phyloP scores from a whole-genome alignment of 2,329 filamentous ascomycete species.

The Fusarium sp. region DNA sequence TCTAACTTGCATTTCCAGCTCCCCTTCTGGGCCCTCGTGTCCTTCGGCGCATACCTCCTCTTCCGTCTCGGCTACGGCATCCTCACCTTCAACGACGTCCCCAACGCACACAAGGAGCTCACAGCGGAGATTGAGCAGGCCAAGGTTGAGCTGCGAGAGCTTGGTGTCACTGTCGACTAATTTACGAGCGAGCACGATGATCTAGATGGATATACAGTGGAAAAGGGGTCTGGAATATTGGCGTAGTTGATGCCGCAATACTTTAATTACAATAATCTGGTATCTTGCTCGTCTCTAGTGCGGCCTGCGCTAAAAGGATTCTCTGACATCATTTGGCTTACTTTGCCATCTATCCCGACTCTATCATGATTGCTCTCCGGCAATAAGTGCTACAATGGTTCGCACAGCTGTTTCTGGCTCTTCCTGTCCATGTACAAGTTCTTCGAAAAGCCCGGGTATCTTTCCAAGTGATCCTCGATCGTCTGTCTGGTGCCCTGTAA shows the following conservation, averaged over 20 bases:
- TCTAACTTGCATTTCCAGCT: constrained; percentile 66
- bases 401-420: constrained; percentile 69
- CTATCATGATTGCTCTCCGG: constrained; percentile 55
- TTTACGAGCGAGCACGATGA: constrained; percentile 4
- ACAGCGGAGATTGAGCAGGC: constrained; percentile 86
- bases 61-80: constrained; percentile 93
- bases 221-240: constrained; percentile 12
- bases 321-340: not conserved
- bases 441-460: constrained; percentile 72
- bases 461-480: constrained; percentile 66
- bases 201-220: constrained; percentile 43
- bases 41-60: constrained; percentile 92
- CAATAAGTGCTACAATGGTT: constrained; percentile 71
- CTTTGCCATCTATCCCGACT: constrained; percentile 11
- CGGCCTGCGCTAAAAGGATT: constrained; percentile 27
- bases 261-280: constrained; percentile 38
- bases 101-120: constrained; percentile 88
- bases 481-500: constrained; percentile 71
- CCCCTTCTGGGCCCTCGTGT: constrained; percentile 91
- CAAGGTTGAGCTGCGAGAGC: constrained; percentile 77
- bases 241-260: constrained; percentile 29
- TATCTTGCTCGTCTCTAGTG: constrained; percentile 21
- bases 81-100: constrained; percentile 96
- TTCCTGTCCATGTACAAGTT: constrained; percentile 67
- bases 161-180: constrained; percentile 84